phyloP scores from a whole-genome alignment of 2,329 filamentous ascomycete genomes.

The Apiospora malaysiana region DNA sequence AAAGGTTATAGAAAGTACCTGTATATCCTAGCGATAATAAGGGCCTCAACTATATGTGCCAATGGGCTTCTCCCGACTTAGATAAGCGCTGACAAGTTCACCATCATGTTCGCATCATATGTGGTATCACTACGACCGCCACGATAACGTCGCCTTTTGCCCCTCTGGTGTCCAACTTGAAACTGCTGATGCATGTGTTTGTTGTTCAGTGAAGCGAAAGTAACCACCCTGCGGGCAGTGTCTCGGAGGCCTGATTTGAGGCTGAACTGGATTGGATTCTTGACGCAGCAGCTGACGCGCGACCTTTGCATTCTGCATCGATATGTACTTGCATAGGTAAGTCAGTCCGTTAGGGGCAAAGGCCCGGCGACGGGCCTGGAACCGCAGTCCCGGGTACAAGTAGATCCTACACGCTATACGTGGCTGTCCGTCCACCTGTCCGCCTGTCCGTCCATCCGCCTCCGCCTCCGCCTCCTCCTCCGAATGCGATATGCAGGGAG shows the following conservation, averaged over 20 bases:
- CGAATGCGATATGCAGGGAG: neutral
- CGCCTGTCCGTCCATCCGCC: neutral
- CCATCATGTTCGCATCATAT: neutral
- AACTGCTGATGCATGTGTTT: neutral
- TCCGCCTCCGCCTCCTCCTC: neutral
- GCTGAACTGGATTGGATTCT: neutral
- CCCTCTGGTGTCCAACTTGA: neutral
- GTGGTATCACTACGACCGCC: neutral
- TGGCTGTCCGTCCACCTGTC: neutral
- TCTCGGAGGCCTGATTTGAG: neutral
- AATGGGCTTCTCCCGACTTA: neutral
- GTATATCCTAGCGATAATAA: neutral
- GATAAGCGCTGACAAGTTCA: neutral
- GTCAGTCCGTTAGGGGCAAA: too few relatives aligned
- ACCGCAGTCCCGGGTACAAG: too few relatives aligned
- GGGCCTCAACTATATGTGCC: constrained; percentile 6
- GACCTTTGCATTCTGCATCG: neutral
- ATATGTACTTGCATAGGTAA: neutral
- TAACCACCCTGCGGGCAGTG: neutral
- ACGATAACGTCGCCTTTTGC: too few relatives aligned
- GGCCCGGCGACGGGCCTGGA: too few relatives aligned
- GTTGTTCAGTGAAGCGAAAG: neutral
- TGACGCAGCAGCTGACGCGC: neutral
- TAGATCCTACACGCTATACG: too few relatives aligned
- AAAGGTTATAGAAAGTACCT: too few relatives aligned